Evolutionary conservation across 345 rosid species (phyloP), one percentile per base, ranked within the genome.

Genomic region (Rubroshorea leprosula): DNA sequence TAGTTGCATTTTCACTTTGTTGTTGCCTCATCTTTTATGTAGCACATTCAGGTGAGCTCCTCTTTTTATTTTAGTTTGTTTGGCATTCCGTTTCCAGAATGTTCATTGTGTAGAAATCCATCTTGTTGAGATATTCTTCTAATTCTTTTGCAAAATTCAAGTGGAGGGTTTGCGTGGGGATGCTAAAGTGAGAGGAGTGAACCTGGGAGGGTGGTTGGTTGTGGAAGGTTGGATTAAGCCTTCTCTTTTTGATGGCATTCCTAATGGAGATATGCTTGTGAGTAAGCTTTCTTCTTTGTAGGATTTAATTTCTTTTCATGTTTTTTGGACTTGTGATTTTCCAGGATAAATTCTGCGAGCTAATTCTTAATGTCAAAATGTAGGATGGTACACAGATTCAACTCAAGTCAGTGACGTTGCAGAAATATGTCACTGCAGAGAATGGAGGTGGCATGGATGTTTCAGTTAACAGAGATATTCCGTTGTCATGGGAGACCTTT

Each of bases 141-240:
- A 52, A 49, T 61, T 43, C 25, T 63, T 55, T 21, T 27, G 2
- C 54, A 6, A 53, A 53, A 43, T 60, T 23, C 4, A 49, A 85
- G 89, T 85, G 73, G 82, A 78, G 55, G 93, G 93, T 51, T 45
- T 83, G 56, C 69, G 31, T 56, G 79, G 72, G 23, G 74, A 71
- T 72, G 65, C 84, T 41, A 85, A 80, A 77, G 93, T 85, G 57
- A 75, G 79, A 66, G 93, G 75, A 55, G 93, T 85, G 55, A 85
- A 85, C 56, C 74, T 85, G 70, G 93, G 86, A 19, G 93, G 93
- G 21, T 85, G 93, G 93, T 68, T 85, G 62, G 86, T 85, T 52
- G 54, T 85, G n/a, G 89, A 85, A 72, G 93, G 93, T 56, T 85
- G 93, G 93, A 83, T 85, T 63, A 85, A 83, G 72, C 89, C 93